phyloP scores from a whole-genome alignment of 208 protist species.

The Trypanosoma mega region DNA sequence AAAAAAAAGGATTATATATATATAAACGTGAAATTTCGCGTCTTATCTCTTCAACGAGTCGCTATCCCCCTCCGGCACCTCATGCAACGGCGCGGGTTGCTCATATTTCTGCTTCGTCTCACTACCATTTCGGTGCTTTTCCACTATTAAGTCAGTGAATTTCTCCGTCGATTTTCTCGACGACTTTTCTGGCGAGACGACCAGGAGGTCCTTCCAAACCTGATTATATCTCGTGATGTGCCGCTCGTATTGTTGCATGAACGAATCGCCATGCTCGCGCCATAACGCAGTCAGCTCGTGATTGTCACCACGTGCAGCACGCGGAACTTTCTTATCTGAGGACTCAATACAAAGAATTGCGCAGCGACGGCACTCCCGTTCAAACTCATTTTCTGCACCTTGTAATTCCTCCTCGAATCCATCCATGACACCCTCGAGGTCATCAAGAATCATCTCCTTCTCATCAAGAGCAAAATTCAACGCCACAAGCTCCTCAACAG shows the following conservation, averaged over 20 bases:
- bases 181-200: not conserved
- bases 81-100: no score
- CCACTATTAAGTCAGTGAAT: not conserved
- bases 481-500: conserved; percentile 56
- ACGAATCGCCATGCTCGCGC: conserved; percentile 9
- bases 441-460: conserved; percentile 42
- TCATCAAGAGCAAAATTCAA: conserved; percentile 43
- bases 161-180: not conserved
- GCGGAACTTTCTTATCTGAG: not conserved
- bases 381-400: conserved; percentile 5
- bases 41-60: no score
- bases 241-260: conserved; percentile 33
- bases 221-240: conserved; percentile 31
- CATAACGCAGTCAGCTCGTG: conserved; percentile 22
- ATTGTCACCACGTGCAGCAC: conserved; percentile 15
- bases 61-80: conserved; percentile 18
- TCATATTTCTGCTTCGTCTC: no score
- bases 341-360: conserved; percentile 25
- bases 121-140: no score
- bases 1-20: no score
- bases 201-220: not conserved
- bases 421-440: conserved; percentile 34
- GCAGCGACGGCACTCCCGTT: conserved; percentile 22
- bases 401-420: conserved; percentile 20
- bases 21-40: no score